Percentiles rank a stretch among this genome's conserved stretches.
phyloP scores from a whole-genome alignment of 805 yeast species.

The Candida wancherniae region DNA sequence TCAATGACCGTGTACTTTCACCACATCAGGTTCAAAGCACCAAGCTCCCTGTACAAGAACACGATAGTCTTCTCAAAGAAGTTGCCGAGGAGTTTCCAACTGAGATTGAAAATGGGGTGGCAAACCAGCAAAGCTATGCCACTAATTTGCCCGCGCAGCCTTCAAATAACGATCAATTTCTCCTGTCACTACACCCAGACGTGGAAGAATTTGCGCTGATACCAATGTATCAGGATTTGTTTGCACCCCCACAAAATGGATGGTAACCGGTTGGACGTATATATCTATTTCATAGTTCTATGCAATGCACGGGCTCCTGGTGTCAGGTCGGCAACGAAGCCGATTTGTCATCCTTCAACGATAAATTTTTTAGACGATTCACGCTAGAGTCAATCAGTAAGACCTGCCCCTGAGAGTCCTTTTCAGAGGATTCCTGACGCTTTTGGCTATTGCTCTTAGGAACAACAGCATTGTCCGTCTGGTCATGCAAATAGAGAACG shows the following conservation, averaged over 20 bases:
- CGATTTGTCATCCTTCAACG: slow-evolving; percentile 14
- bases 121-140: too few species aligned
- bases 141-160: too few species aligned
- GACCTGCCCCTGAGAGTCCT: slow-evolving; percentile 14
- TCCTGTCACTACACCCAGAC: too few species aligned
- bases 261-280: neutral
- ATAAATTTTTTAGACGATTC: slow-evolving; percentile 27
- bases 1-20: too few species aligned
- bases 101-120: too few species aligned
- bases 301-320: too few species aligned
- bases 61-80: slow-evolving; percentile 9
- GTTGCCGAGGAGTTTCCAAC: too few species aligned
- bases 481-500: slow-evolving; percentile 57
- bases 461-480: slow-evolving; percentile 24
- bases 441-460: slow-evolving; percentile 18
- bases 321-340: too few species aligned
- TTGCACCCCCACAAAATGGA: slow-evolving; percentile 7
- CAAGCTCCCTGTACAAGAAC: too few species aligned
- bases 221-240: slow-evolving; percentile 15
- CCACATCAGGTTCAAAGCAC: too few species aligned
- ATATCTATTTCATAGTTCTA: neutral
- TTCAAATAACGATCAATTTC: too few species aligned
- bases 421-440: slow-evolving; percentile 8
- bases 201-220: slow-evolving; percentile 5
- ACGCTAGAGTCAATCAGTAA: slow-evolving; percentile 30